Evolutionary conservation across 169 alveolate genomes (phyloP).

Genomic region (Plasmodium fragile): DNA sequence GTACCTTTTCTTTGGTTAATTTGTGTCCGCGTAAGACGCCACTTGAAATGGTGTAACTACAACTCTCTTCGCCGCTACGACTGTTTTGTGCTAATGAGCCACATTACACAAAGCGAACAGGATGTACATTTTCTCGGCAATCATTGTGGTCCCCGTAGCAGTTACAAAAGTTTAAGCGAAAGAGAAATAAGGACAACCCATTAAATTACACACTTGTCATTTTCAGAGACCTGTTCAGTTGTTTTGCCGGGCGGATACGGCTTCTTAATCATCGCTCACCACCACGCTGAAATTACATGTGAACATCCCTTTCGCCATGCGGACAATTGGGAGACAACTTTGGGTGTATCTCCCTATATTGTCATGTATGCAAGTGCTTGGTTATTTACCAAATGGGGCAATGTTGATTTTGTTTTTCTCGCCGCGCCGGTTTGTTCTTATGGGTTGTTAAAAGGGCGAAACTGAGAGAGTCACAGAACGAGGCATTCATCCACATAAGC

Average conservation of each 20-base stretch:
- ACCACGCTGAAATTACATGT: not conserved
- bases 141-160: not conserved
- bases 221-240: not conserved
- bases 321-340: not conserved
- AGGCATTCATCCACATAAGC: not conserved
- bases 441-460: not conserved
- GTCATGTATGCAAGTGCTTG: not conserved
- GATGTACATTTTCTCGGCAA: not conserved
- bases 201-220: not conserved
- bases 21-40: not conserved
- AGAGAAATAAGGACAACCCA: not conserved
- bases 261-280: not conserved
- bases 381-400: not conserved
- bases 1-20: not conserved
- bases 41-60: not conserved
- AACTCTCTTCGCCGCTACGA: not conserved
- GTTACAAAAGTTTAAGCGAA: not conserved
- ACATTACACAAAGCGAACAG: not conserved
- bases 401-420: not conserved
- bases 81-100: not conserved
- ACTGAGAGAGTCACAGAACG: not conserved
- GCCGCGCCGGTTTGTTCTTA: not conserved
- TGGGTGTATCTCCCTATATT: not conserved
- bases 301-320: not conserved
- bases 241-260: not conserved